Conservation (phyloP, 2,329 filamentous ascomycete species). For the Aspergillus candidus region DNA sequence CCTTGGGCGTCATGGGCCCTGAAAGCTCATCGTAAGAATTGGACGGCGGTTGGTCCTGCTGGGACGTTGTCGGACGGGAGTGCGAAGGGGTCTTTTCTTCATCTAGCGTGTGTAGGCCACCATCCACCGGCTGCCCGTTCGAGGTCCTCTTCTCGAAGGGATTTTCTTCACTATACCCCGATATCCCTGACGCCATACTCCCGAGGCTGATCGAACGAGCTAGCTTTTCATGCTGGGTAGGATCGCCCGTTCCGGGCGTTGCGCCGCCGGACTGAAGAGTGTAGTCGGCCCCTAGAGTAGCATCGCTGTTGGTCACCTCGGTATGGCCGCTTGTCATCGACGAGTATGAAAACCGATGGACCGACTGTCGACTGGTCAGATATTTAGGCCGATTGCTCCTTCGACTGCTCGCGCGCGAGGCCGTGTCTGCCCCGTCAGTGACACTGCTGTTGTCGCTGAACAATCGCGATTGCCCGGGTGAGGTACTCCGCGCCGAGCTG, state of each 20-base stretch:
- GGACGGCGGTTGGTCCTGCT: slow-evolving; percentile 22
- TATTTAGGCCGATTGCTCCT: slow-evolving; percentile 49
- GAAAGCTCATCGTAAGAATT: slow-evolving; percentile 13
- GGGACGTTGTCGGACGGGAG: slow-evolving; percentile 35
- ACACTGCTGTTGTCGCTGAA: slow-evolving; percentile 24
- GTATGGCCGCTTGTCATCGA: slow-evolving; percentile 50
- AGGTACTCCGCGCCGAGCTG: slow-evolving; percentile 22
- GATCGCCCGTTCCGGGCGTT: slow-evolving; percentile 43
- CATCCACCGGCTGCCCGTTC: slow-evolving; percentile 36
- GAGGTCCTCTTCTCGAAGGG: slow-evolving; percentile 39
- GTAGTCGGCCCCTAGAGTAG: slow-evolving; percentile 70
- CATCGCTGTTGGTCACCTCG: slow-evolving; percentile 63
- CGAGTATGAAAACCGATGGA: slow-evolving; percentile 54
- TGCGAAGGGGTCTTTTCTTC: slow-evolving; percentile 48
- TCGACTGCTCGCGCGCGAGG: slow-evolving; percentile 20
- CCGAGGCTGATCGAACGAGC: slow-evolving; percentile 78
- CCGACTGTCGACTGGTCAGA: slow-evolving; percentile 50
- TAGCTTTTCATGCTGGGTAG: slow-evolving; percentile 42
- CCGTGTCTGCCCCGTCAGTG: slow-evolving; percentile 16
- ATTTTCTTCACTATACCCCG: slow-evolving; percentile 48
- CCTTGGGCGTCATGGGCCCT: slow-evolving; percentile 64
- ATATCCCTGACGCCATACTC: slow-evolving; percentile 74
- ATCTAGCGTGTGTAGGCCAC: slow-evolving; percentile 51
- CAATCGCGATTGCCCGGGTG: slow-evolving; percentile 20
- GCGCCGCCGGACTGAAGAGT: slow-evolving; percentile 77